Evolutionary conservation across 2,329 filamentous ascomycete genomes (phyloP).

Genomic region (Sclerotinia trifoliorum): DNA sequence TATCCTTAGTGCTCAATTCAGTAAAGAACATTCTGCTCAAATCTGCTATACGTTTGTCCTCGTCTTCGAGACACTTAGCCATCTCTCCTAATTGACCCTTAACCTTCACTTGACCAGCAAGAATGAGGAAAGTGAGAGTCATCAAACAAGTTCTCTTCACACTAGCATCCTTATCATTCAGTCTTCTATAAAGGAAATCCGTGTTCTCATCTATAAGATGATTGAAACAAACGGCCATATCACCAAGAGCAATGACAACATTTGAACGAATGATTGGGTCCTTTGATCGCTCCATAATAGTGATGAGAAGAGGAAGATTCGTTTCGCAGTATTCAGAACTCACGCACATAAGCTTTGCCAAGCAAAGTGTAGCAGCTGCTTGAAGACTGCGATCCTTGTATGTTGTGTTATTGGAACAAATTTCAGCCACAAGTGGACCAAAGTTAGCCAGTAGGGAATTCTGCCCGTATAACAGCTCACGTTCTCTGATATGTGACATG

Average conservation of each 20-base stretch:
- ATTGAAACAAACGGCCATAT: slow-evolving; percentile 99
- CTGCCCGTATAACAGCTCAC: slow-evolving; percentile 78
- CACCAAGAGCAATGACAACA: slow-evolving; percentile 91
- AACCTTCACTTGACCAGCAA: slow-evolving; percentile 98
- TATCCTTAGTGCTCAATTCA: slow-evolving; percentile 95
- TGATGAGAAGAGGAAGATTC: slow-evolving; percentile 90
- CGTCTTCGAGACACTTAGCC: slow-evolving; percentile 97
- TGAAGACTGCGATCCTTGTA: slow-evolving; percentile 90
- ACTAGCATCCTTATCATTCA: slow-evolving; percentile 82
- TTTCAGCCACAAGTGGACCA: slow-evolving; percentile 86
- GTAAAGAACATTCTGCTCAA: slow-evolving; percentile 98
- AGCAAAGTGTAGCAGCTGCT: slow-evolving; percentile 86
- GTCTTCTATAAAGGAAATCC: slow-evolving; percentile 90
- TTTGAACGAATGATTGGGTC: slow-evolving; percentile 94
- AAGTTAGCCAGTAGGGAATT: slow-evolving; percentile 86
- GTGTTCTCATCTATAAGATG: slow-evolving; percentile 99
- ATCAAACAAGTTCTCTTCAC: slow-evolving; percentile 98
- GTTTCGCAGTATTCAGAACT: slow-evolving; percentile 94
- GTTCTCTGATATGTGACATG: slow-evolving; percentile 79
- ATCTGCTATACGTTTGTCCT: slow-evolving; percentile 91
- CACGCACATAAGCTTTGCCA: slow-evolving; percentile 98
- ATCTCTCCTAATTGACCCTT: slow-evolving; percentile 98
- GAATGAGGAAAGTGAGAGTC: slow-evolving; percentile 95
- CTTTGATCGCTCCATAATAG: slow-evolving; percentile 91
- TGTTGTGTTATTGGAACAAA: slow-evolving; percentile 90